phyloP scores from a whole-genome alignment of 768 basidiomycete genomes.

The Tricholoma hemisulphureum region DNA sequence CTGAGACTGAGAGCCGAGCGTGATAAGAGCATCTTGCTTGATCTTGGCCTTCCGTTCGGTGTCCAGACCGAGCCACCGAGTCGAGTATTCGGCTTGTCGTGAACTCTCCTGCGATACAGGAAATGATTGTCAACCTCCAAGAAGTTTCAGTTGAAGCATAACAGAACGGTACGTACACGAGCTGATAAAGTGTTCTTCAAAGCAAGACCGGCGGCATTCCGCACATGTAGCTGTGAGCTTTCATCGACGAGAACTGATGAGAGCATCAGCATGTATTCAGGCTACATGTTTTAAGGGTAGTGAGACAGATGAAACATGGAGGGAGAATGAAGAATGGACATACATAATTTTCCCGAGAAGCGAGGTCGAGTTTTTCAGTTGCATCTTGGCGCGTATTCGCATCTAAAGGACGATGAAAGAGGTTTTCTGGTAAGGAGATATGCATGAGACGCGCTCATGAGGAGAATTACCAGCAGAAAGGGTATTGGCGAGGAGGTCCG shows the following conservation, averaged over 20 bases:
- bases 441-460: constrained; percentile 29
- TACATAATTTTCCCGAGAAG: constrained; percentile 87
- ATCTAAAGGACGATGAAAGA: constrained; percentile 49
- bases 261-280: constrained; percentile 91
- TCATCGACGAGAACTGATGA: constrained; percentile 83
- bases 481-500: constrained; percentile 87
- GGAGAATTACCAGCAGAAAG: constrained; percentile 77
- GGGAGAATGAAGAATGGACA: constrained; percentile 31
- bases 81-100: constrained; percentile 73
- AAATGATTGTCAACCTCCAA: constrained; percentile 19
- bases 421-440: constrained; percentile 20
- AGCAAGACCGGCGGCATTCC: constrained; percentile 95
- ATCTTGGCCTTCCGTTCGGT: constrained; percentile 70
- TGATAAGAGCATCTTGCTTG: constrained; percentile 83
- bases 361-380: constrained; percentile 83
- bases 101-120: constrained; percentile 57
- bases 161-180: constrained; percentile 55
- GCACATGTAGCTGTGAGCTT: constrained; percentile 61
- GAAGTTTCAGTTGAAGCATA: constrained; percentile 10
- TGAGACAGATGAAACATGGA: constrained; percentile 19
- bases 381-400: constrained; percentile 89
- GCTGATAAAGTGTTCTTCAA: constrained; percentile 94
- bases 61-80: constrained; percentile 80
- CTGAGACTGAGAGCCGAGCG: constrained; percentile 67
- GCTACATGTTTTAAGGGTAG: constrained; percentile 47